phyloP scores from a whole-genome alignment of 1,284 basidiomycete genomes.

The Uromyces viciae-fabae region DNA sequence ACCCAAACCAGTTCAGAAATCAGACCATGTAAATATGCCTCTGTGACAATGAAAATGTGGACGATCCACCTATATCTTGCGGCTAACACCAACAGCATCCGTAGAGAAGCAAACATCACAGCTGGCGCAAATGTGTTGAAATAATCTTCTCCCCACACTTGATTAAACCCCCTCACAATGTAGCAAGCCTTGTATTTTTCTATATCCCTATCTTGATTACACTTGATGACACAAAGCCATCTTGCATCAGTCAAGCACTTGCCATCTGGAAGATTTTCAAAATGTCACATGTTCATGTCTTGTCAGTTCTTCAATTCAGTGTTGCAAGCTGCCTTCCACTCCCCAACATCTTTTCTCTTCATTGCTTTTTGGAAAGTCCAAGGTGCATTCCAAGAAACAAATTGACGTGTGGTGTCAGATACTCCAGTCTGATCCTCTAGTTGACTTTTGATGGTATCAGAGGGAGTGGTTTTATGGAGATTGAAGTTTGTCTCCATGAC shows the following conservation, averaged over 20 bases:
- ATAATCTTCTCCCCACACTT: background rate
- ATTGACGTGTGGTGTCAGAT: background rate
- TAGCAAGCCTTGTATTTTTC: background rate
- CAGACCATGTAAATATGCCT: background rate
- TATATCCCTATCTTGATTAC: background rate
- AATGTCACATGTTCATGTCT: background rate
- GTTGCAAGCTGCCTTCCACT: background rate
- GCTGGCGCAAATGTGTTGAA: background rate
- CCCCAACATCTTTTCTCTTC: background rate
- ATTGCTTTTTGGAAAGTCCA: background rate
- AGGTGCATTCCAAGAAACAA: background rate
- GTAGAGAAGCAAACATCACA: background rate
- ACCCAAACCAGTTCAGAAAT: slow-evolving; percentile 11
- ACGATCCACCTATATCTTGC: background rate
- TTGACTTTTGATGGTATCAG: background rate
- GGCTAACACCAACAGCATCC: background rate
- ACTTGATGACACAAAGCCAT: slow-evolving; percentile 26
- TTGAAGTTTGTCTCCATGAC: background rate
- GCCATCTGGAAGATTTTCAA: background rate
- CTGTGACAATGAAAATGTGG: background rate
- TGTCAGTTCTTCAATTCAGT: background rate
- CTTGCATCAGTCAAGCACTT: background rate
- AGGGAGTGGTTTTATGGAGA: background rate
- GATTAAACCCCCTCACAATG: background rate
- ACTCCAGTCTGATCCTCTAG: background rate